Conservation (phyloP, 176 grass and related monocot genomes). For the Triticum aestivum region DNA sequence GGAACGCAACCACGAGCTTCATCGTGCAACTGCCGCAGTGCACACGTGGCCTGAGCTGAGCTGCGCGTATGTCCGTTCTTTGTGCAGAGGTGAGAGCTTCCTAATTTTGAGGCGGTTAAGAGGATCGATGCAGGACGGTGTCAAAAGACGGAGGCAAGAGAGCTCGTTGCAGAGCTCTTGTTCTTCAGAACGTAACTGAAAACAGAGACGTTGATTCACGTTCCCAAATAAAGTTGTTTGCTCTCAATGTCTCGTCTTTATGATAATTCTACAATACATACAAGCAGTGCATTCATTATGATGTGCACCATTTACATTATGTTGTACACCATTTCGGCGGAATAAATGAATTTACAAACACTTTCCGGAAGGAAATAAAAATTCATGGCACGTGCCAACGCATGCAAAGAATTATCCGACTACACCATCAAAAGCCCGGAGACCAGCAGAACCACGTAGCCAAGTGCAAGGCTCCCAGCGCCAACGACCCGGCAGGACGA, state of each 20-base stretch:
- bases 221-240: neutral
- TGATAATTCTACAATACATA: neutral
- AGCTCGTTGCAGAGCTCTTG: neutral
- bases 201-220: neutral
- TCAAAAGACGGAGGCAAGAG: slow-evolving; percentile 7
- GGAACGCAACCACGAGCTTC: neutral
- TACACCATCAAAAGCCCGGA: neutral
- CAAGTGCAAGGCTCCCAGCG: neutral
- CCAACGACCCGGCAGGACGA: neutral
- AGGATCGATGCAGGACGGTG: slow-evolving; percentile 23
- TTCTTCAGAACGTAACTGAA: neutral
- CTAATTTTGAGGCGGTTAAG: slow-evolving; percentile 37
- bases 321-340: neutral
- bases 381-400: too few species aligned
- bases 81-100: neutral
- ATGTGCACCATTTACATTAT: neutral
- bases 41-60: neutral
- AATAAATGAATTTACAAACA: neutral
- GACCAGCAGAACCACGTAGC: neutral
- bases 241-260: neutral
- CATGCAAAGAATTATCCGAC: neutral
- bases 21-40: neutral
- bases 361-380: neutral
- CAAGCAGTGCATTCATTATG: neutral
- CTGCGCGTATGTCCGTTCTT: neutral